These are phyloP conservation scores for Saccharum hybrid DNA, from an alignment of 202 grass and related monocot genomes.

Conservation along the genomic window DNA sequence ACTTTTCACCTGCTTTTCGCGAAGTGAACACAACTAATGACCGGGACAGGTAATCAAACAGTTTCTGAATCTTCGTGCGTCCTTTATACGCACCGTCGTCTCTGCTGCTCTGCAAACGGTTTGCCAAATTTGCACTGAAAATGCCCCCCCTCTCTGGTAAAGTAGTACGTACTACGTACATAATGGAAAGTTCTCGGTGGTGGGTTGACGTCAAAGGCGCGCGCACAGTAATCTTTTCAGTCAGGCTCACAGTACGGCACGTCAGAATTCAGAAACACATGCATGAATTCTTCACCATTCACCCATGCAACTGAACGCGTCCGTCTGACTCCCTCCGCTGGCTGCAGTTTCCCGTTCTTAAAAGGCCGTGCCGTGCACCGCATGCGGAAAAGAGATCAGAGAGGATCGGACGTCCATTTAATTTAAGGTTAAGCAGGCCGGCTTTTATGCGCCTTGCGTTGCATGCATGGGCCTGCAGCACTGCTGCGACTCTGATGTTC, in stretches of 20 bases:
- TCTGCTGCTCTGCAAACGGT: not conserved
- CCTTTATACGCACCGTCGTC: no score
- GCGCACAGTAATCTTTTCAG: conserved; percentile 22
- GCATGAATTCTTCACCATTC: not conserved
- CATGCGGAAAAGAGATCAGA: conserved; percentile 3
- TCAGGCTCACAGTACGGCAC: not conserved
- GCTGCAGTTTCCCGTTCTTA: conserved; percentile 1
- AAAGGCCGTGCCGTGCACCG: conserved; percentile 35
- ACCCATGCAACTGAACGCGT: not conserved
- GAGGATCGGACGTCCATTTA: not conserved
- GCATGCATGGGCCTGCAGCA: not conserved
- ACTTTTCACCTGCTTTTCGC: no score
- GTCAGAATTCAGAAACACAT: conserved; percentile 18
- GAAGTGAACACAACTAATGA: no score
- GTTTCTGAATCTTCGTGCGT: no score
- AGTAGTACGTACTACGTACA: no score
- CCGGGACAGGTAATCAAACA: no score
- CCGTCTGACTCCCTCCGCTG: no score
- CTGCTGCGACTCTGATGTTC: not conserved
- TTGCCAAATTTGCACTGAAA: not conserved
- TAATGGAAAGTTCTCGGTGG: not conserved
- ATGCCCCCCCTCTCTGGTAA: no score
- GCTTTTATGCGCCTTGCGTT: conserved; percentile 34
- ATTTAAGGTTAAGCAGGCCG: conserved; percentile 29
- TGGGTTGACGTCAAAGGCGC: not conserved